Conservation (phyloP, 1,139 yeast species). For the Hyphopichia wangnamkhiaoensis region DNA sequence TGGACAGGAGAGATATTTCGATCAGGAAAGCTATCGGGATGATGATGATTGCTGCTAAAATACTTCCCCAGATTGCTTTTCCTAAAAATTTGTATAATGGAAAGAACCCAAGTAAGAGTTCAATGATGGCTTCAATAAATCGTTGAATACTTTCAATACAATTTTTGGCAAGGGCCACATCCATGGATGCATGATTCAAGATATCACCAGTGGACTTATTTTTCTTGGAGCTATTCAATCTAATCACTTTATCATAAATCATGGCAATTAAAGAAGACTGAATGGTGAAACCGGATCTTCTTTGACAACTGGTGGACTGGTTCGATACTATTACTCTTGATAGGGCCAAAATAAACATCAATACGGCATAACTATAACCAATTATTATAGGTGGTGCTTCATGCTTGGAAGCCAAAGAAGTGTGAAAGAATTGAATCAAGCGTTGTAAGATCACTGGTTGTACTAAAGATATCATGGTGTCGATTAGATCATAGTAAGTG, state of each 20-base stretch:
- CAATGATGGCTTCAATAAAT: conserved; percentile 60
- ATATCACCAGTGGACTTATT: conserved; percentile 57
- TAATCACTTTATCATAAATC: conserved; percentile 52
- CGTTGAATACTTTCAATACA: conserved; percentile 54
- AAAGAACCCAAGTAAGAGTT: conserved; percentile 51
- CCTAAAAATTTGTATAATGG: conserved; percentile 64
- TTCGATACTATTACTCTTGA: conserved; percentile 1
- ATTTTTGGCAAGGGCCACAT: conserved; percentile 56
- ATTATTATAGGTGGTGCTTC: conserved; percentile 20
- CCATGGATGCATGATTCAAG: conserved; percentile 57
- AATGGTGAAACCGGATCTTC: conserved; percentile 42
- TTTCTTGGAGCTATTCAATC: conserved; percentile 43
- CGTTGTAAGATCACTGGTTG: conserved; percentile 22
- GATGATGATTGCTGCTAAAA: conserved; percentile 51
- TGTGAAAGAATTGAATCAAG: conserved; percentile 18
- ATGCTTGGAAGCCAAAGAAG: neutral
- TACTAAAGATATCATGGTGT: conserved; percentile 13
- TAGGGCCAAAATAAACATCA: conserved; percentile 14
- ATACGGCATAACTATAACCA: conserved; percentile 18
- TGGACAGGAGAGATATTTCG: conserved; percentile 44
- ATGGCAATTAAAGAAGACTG: conserved; percentile 52
- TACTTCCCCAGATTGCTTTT: conserved; percentile 59
- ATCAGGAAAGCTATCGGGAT: conserved; percentile 30
- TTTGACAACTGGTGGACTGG: conserved; percentile 2
- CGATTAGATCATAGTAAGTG: conserved; percentile 6